Evolutionary conservation across 495 filamentous ascomycete species (phyloP).

Genomic region (Trypethelium eluteriae): DNA sequence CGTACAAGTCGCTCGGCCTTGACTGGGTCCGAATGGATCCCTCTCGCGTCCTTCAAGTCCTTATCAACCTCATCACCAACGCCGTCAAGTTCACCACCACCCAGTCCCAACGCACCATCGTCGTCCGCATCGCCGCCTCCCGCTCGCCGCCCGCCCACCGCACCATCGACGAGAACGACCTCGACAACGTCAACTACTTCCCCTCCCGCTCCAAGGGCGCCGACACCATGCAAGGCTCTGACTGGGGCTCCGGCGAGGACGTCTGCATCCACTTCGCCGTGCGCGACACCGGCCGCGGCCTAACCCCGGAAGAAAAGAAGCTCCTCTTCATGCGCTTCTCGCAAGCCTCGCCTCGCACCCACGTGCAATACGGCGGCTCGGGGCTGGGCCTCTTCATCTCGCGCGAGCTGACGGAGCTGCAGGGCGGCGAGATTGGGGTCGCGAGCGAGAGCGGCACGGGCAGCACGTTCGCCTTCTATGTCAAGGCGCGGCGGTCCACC

Average conservation of each 20-base stretch:
- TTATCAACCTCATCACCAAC: conserved; percentile 46
- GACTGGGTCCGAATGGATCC: conserved; percentile 68
- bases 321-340: conserved; percentile 74
- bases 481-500: conserved; percentile 49
- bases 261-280: conserved; percentile 68
- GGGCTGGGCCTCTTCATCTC: conserved; percentile 80
- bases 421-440: conserved; percentile 79
- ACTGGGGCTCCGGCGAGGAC: conserved; percentile 63
- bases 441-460: conserved; percentile 61
- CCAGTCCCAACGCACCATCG: conserved; percentile 52
- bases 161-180: conserved; percentile 27
- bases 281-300: conserved; percentile 68
- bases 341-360: conserved; percentile 69
- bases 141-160: conserved; percentile 37
- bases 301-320: conserved; percentile 64
- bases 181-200: conserved; percentile 38
- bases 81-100: conserved; percentile 44
- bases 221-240: conserved; percentile 45
- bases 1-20: conserved; percentile 46
- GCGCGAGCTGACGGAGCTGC: conserved; percentile 65
- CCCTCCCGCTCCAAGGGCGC: conserved; percentile 32
- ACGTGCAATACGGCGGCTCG: conserved; percentile 74
- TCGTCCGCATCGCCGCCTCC: conserved; percentile 63
- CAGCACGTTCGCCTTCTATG: conserved; percentile 80
- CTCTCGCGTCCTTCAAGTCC: conserved; percentile 61